Conservation (phyloP, 2,329 filamentous ascomycete genomes). For the Exophiala bonariae region DNA sequence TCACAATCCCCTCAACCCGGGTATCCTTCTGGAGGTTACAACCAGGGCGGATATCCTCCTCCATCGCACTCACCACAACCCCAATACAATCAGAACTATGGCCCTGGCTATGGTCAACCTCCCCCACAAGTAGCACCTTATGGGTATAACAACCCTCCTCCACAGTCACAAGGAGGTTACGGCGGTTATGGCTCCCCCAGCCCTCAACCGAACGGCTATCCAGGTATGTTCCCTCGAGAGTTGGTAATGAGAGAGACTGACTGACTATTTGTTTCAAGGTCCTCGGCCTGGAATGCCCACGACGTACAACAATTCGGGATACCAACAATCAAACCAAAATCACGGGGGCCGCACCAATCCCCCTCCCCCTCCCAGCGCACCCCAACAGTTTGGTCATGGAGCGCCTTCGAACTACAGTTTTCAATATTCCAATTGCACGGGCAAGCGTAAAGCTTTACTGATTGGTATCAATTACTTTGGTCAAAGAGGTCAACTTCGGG, state of each 20-base stretch:
- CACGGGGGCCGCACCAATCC: slow-evolving; percentile 46
- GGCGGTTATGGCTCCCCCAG: slow-evolving; percentile 35
- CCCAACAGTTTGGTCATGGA: slow-evolving; percentile 75
- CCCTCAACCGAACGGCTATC: slow-evolving; percentile 41
- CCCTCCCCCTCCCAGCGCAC: slow-evolving; percentile 63
- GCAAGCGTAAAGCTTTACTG: slow-evolving; percentile 81
- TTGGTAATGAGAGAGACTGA: slow-evolving; percentile 5
- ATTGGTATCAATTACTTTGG: slow-evolving; percentile 98
- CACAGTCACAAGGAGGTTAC: slow-evolving; percentile 13
- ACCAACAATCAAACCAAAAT: slow-evolving; percentile 6
- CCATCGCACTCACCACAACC: slow-evolving; percentile 34
- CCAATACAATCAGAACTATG: slow-evolving; percentile 30
- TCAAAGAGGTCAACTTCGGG: slow-evolving; percentile 83
- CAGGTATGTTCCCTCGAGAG: slow-evolving; percentile 32
- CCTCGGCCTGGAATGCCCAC: slow-evolving; percentile 26
- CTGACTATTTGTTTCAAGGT: slow-evolving; percentile 5
- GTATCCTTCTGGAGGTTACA: slow-evolving; percentile 31
- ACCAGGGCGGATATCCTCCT: slow-evolving; percentile 22
- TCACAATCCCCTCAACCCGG: slow-evolving; percentile 32
- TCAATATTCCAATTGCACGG: slow-evolving; percentile 89
- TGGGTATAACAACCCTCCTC: slow-evolving; percentile 34
- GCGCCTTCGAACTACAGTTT: slow-evolving; percentile 80
- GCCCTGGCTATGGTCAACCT: slow-evolving; percentile 47
- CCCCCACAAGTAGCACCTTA: slow-evolving; percentile 35
- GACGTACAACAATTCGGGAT: slow-evolving; percentile 11